phyloP scores from a whole-genome alignment of 495 filamentous ascomycete genomes.

The Margaritispora aquatica region DNA sequence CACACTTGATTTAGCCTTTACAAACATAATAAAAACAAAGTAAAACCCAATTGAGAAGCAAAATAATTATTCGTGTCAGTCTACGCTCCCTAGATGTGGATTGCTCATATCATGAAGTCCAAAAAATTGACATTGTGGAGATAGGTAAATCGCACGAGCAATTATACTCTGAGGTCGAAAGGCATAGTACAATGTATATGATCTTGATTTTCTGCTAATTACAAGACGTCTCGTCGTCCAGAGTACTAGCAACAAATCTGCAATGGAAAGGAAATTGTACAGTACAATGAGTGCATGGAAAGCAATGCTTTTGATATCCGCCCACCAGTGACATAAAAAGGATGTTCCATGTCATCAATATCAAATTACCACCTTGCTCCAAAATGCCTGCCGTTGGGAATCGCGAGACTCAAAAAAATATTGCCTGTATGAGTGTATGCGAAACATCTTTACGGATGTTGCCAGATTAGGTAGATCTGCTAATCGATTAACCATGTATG shows the following conservation, averaged over 20 bases:
- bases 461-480: conserved; percentile 20
- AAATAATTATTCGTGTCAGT: too few species aligned
- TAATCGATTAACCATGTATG: conserved; percentile 18
- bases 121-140: too few species aligned
- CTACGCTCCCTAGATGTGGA: too few species aligned
- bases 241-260: conserved; percentile 8
- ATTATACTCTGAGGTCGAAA: background rate
- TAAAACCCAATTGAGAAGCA: background rate
- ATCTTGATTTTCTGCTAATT: conserved; percentile 7
- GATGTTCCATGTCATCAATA: conserved; percentile 19
- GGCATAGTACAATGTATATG: conserved; percentile 2
- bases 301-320: conserved; percentile 20
- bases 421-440: conserved; percentile 18
- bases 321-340: conserved; percentile 15
- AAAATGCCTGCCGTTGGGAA: conserved; percentile 17
- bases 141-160: background rate
- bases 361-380: conserved; percentile 22
- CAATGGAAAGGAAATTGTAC: conserved; percentile 18
- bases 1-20: background rate
- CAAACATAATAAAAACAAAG: background rate
- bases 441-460: conserved; percentile 18
- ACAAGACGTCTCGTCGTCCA: conserved; percentile 12
- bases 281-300: conserved; percentile 10
- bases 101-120: too few species aligned
- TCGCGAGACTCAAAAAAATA: conserved; percentile 24